A percentile compares a stretch with the other conserved stretches of the same genome.
Evolutionary conservation across 116 monocot species (phyloP).

Genomic region (Phalaenopsis hybrid): DNA sequence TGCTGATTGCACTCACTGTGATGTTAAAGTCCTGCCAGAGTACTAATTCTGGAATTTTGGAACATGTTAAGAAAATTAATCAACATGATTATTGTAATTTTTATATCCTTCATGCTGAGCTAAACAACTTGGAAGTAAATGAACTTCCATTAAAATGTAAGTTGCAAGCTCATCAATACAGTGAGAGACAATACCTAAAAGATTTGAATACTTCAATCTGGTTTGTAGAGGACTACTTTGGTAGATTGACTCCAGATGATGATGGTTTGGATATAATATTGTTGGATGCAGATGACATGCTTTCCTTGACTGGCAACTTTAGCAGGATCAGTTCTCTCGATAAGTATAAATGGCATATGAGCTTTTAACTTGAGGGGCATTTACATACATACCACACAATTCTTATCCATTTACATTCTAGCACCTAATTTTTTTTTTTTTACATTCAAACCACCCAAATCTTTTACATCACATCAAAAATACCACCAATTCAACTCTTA

Average conservation of each 20-base stretch:
- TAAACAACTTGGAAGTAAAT: slow-evolving; percentile 26
- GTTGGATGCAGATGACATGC: slow-evolving; percentile 33
- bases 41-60: slow-evolving; percentile 13
- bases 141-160: slow-evolving; percentile 29
- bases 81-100: slow-evolving; percentile 20
- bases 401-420: too few species aligned
- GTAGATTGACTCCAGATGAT: slow-evolving; percentile 14
- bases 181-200: slow-evolving; percentile 6
- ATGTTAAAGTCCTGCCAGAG: slow-evolving; percentile 42
- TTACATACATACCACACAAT: too few species aligned
- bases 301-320: slow-evolving; percentile 4
- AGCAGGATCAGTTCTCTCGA: slow-evolving; percentile 5
- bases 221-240: slow-evolving; percentile 36
- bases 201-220: slow-evolving; percentile 27
- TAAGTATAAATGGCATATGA: slow-evolving; percentile 8
- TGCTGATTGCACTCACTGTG: slow-evolving; percentile 30
- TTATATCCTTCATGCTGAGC: slow-evolving; percentile 33
- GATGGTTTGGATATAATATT: slow-evolving; percentile 30
- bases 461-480: too few species aligned
- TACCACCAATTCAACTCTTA: too few species aligned
- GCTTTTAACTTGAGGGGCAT: neutral
- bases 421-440: too few species aligned
- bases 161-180: slow-evolving; percentile 7
- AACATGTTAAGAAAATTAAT: slow-evolving; percentile 13
- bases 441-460: too few species aligned